Evolutionary conservation across 257 asterid genomes (phyloP).

Genomic region (Scutellaria minor): DNA sequence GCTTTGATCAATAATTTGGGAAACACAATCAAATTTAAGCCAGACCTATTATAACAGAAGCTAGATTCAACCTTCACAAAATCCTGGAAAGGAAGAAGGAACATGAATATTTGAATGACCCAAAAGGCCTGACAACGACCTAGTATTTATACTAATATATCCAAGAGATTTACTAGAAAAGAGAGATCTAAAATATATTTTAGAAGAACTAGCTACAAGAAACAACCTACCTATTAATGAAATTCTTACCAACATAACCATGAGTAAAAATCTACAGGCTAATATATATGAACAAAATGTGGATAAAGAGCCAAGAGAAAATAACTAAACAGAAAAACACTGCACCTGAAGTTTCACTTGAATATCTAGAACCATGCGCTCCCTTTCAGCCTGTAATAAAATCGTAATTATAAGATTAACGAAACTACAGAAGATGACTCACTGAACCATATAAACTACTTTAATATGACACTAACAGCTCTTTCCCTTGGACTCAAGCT

Average conservation of each 20-base stretch:
- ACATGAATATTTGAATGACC: neutral
- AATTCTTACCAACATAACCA: conserved; percentile 16
- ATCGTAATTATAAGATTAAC: conserved; percentile 22
- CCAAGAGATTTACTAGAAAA: conserved; percentile 13
- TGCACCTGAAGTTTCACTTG: conserved; percentile 94
- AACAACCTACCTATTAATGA: conserved; percentile 18
- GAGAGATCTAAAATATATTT: conserved; percentile 13
- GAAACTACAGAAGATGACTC: conserved; percentile 23
- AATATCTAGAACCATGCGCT: conserved; percentile 96
- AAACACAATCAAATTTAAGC: conserved; percentile 11
- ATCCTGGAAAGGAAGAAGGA: conserved; percentile 1
- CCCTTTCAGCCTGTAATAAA: conserved; percentile 85
- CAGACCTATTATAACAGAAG: conserved; percentile 12
- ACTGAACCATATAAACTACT: conserved; percentile 26
- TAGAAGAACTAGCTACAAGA: conserved; percentile 2
- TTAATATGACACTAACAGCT: conserved; percentile 64
- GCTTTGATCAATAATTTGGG: conserved; percentile 8
- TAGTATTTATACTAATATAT: neutral
- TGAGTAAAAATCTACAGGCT: conserved; percentile 4
- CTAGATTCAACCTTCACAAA: conserved; percentile 18
- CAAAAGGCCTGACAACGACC: conserved; percentile 19
- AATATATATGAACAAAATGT: neutral
- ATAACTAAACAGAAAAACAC: conserved; percentile 32
- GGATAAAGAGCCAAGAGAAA: conserved; percentile 22
- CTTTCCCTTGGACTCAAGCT: conserved; percentile 95